Evolutionary conservation across 345 rosid genomes (phyloP), one percentile per base, ranked within the genome.

Genomic region (Citrus hindsii): DNA sequence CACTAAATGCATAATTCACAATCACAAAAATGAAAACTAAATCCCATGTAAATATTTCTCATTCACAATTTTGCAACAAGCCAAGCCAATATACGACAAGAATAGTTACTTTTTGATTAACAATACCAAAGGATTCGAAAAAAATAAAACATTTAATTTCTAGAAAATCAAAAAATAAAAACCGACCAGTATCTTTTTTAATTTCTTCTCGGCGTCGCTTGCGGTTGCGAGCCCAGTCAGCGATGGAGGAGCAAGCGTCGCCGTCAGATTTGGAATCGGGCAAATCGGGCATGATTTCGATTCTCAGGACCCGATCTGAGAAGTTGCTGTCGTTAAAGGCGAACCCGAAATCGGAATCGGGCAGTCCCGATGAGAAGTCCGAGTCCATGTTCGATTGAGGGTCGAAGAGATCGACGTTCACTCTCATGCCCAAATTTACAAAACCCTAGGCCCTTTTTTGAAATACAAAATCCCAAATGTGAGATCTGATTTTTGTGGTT

Each of bases 251-350:
- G 79, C 88, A 88, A 14, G 82, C 83, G 33, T 85, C 91, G 9
- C 84, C 90, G 62, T 83, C 89, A 21, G 86, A 72, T 69, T 88
- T 85, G 21, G 67, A 67, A 69, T 86, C 87, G 13, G 87, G 84
- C 64, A 82, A 79, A 81, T 85, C 88, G 46, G 87, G 80, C 6
- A 85, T 51, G 79, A 95, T 89, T 85, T 92, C 95, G 73, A 93
- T 91, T 81, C 87, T 88, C 37, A 95, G 85, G 46, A 91, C 77
- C 77, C 94, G 88, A 70, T 92, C 98, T 62, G 98, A 93, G 88
- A 95, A 95, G 48, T 82, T 90, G 66, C 84, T 86, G 73, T 92
- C 84, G 86, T 95, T 85, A 86, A 92, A 95, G 37, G 98, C 98
- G 78, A 95, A 92, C 0, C 81, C 91, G 66, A 92, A 92, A 75